phyloP scores from a whole-genome alignment of 129 eudicot species.

The Lonicera japonica region DNA sequence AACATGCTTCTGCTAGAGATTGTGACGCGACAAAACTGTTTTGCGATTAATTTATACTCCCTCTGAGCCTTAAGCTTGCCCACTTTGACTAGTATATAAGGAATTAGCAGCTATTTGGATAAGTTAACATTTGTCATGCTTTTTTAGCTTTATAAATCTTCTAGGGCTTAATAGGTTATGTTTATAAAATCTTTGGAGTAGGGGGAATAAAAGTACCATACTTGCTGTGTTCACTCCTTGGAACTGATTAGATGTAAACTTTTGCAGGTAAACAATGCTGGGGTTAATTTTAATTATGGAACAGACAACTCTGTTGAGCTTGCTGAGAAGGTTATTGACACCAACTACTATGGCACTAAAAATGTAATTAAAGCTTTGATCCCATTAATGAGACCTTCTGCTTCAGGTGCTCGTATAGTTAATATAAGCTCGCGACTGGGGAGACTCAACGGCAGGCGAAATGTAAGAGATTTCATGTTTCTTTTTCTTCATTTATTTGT shows the following conservation, averaged over 20 bases:
- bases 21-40: too few relatives aligned
- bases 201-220: too few relatives aligned
- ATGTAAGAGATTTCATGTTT: slow-evolving; percentile 36
- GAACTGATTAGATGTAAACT: slow-evolving; percentile 4
- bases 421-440: slow-evolving; percentile 82
- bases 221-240: background rate
- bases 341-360: slow-evolving; percentile 74
- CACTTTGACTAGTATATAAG: too few relatives aligned
- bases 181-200: too few relatives aligned
- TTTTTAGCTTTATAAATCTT: too few relatives aligned
- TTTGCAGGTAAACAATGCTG: slow-evolving; percentile 80
- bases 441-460: slow-evolving; percentile 72
- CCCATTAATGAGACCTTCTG: slow-evolving; percentile 67
- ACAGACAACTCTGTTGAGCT: slow-evolving; percentile 68
- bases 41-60: too few relatives aligned
- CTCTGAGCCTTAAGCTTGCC: too few relatives aligned
- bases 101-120: too few relatives aligned
- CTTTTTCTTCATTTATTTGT: background rate
- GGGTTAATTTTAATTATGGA: slow-evolving; percentile 56
- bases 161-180: too few relatives aligned
- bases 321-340: slow-evolving; percentile 64
- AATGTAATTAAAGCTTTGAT: slow-evolving; percentile 59
- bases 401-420: slow-evolving; percentile 76
- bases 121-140: too few relatives aligned
- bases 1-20: too few relatives aligned